These are phyloP conservation scores for Leccinum variicolor DNA, from an alignment of 768 basidiomycete species.

Conservation along the genomic window DNA sequence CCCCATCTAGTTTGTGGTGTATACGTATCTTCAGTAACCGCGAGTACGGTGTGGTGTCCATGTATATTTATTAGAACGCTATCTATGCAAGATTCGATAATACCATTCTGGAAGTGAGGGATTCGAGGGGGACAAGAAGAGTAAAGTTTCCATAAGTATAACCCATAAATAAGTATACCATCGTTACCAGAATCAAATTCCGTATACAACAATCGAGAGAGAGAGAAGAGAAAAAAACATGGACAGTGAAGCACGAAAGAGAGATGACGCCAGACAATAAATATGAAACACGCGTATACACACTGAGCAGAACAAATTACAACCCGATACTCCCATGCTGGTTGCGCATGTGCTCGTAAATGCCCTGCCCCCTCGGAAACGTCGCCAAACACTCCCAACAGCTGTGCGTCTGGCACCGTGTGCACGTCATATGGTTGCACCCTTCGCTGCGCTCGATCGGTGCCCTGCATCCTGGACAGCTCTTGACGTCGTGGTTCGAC, in stretches of 20 bases:
- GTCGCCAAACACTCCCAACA: slow-evolving; percentile 79
- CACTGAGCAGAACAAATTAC: slow-evolving; percentile 1
- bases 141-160: slow-evolving; percentile 20
- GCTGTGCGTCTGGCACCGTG: slow-evolving; percentile 68
- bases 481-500: slow-evolving; percentile 60
- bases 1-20: slow-evolving; percentile 37
- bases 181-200: not conserved
- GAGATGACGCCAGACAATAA: not conserved
- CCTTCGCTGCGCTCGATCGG: slow-evolving; percentile 72
- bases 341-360: slow-evolving; percentile 75
- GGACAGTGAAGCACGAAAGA: slow-evolving; percentile 3
- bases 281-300: not conserved
- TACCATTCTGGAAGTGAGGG: not conserved
- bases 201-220: slow-evolving; percentile 17
- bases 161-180: slow-evolving; percentile 18
- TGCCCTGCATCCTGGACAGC: slow-evolving; percentile 68
- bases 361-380: slow-evolving; percentile 62
- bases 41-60: not conserved
- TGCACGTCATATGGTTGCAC: slow-evolving; percentile 84
- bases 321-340: slow-evolving; percentile 65
- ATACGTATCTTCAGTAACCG: slow-evolving; percentile 30
- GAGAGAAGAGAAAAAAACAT: not conserved
- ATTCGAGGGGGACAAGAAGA: not conserved
- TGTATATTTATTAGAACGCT: slow-evolving; percentile 20
- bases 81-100: slow-evolving; percentile 7